phyloP scores from a whole-genome alignment of 106 monocot species.

The Posidonia australis region DNA sequence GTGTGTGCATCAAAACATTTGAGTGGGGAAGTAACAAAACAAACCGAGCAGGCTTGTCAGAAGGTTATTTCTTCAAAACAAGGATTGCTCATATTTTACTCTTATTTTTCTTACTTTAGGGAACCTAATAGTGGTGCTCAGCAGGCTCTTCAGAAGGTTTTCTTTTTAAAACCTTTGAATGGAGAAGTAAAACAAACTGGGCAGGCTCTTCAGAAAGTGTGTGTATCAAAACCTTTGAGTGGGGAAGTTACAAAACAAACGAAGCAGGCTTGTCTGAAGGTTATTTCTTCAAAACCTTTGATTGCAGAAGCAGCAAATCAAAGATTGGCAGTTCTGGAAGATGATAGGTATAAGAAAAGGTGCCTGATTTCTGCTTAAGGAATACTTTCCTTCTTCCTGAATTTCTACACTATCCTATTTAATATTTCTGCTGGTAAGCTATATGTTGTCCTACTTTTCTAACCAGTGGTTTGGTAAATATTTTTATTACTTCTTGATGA shows the following conservation, averaged over 20 bases:
- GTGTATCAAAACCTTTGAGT: no score
- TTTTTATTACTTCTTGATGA: no score
- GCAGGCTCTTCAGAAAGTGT: no score
- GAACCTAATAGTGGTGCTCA: background rate
- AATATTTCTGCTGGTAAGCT: background rate
- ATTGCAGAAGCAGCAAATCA: constrained; percentile 4
- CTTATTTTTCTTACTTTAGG: background rate
- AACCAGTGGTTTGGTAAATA: no score
- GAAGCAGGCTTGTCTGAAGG: constrained; percentile 10
- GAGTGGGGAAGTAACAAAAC: no score
- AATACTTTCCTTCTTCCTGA: background rate
- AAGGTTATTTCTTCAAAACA: no score
- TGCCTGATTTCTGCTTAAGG: background rate
- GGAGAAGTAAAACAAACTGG: background rate
- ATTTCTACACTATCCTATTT: background rate
- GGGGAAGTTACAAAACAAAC: background rate
- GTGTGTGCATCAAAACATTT: no score
- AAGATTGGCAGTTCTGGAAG: background rate
- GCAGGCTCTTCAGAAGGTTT: background rate
- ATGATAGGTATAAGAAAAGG: constrained; percentile 12
- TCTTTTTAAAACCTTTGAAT: background rate
- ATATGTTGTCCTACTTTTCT: background rate
- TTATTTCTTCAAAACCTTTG: constrained; percentile 14
- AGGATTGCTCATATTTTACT: background rate
- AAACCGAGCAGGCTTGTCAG: no score